Evolutionary conservation across 495 filamentous ascomycete genomes (phyloP), one percentile per base, ranked within the genome.

Genomic region (Bacidia rubella): DNA sequence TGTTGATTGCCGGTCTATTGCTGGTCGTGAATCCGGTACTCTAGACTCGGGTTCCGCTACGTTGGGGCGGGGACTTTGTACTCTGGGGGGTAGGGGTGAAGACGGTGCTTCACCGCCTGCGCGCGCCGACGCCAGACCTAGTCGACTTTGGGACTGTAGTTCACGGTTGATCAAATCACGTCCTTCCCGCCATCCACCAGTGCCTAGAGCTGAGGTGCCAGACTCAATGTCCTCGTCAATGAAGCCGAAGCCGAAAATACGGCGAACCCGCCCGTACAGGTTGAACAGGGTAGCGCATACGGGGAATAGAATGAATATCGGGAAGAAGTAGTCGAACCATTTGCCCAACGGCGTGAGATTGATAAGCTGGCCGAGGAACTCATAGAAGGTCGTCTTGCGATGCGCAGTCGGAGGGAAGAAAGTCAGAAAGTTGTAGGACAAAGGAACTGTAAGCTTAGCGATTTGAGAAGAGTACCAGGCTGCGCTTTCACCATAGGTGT

Each of bases 401-500:
- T 85, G 87, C 29, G 90, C 71, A 4, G 65, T 68, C 21, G 68
- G 75, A 5, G 83, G 81, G 19, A 95, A 64, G 58, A 96, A 89
- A 2, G 89, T 94, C 63, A 94, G 75, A 62, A 98, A 96, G 65
- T 98, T 96, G 74, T 93, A 96, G 19, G 86, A 81, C 17, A 97
- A 75, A 2, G 92, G 92, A 3, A 96, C 88, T 27, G 86, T 93
- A 26, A 98, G 75, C 48, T 85, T 81, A 9, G 92, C 90, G 24
- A 95, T 85, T 57, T 95, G 86, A 25, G 82, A 79, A 10, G 87
- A 82, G 66, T 95, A 98, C 87, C 92, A 98, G 54, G 88, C 90
- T 2, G 92, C 92, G 47, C 82, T 86, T 64, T 95, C 90, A 29
- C 80, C 81, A 49, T 90, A 90, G 0, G 92, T 98, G 57, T 89